These are phyloP conservation scores for Hypoxylon sp. DNA, from an alignment of 2,329 filamentous ascomycete genomes.

Conservation along the genomic window DNA sequence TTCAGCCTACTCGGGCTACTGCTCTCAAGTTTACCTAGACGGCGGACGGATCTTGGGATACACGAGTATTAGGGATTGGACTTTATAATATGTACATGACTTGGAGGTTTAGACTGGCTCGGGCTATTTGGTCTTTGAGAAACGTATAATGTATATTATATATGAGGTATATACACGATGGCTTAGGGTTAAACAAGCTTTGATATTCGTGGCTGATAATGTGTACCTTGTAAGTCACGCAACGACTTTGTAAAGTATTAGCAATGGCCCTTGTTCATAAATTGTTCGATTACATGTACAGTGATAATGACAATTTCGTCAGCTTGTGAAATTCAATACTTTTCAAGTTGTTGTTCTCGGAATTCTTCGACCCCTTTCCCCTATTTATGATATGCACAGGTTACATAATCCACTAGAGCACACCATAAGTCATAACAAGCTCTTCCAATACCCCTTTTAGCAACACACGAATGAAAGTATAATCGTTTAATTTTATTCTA, in stretches of 20 bases:
- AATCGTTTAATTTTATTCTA: neutral
- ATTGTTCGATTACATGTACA: neutral
- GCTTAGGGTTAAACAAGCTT: neutral
- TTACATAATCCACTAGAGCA: neutral
- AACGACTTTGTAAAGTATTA: neutral
- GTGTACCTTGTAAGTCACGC: conserved; percentile 5
- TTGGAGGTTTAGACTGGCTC: conserved; percentile 7
- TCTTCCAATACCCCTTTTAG: neutral
- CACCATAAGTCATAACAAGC: neutral
- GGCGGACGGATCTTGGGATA: neutral
- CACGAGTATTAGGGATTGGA: neutral
- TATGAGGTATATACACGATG: neutral
- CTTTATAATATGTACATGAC: neutral
- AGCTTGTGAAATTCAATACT: too few relatives aligned
- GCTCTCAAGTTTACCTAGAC: neutral
- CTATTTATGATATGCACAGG: neutral
- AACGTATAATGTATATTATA: conserved; percentile 23
- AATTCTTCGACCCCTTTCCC: neutral
- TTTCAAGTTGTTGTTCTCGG: neutral
- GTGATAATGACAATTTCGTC: neutral
- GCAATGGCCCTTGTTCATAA: neutral
- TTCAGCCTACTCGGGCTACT: neutral
- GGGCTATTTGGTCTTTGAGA: conserved; percentile 26
- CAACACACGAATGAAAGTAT: neutral
- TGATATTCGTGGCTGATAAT: neutral